Percentiles rank a stretch among this genome's conserved stretches.
Evolutionary conservation across 1,284 basidiomycete genomes (phyloP).

Genomic region (Wallemia ichthyophaga): DNA sequence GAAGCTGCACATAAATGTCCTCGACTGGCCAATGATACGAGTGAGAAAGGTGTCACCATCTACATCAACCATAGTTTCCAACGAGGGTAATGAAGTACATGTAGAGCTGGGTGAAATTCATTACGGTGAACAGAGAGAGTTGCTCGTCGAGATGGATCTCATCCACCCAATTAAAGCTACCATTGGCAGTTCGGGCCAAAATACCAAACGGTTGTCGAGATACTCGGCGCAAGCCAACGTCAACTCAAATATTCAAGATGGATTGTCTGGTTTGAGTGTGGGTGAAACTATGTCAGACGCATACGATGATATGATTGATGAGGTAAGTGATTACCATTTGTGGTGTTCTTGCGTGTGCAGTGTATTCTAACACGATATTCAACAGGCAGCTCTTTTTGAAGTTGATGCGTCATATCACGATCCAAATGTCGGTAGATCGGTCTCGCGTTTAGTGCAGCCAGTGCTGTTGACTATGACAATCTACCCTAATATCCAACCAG

Average conservation of each 20-base stretch:
- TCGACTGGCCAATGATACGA: conserved; percentile 40
- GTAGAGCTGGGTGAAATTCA: conserved; percentile 75
- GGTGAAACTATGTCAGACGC: conserved; percentile 30
- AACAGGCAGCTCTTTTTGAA: conserved; percentile 28
- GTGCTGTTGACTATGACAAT: conserved; percentile 65
- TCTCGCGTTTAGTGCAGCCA: conserved; percentile 56
- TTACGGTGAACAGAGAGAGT: conserved; percentile 73
- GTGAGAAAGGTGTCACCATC: conserved; percentile 72
- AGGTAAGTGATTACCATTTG: conserved; percentile 27
- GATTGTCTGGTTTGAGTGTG: conserved; percentile 1
- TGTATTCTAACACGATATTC: background rate
- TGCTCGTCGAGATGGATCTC: conserved; percentile 73
- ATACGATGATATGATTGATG: conserved; percentile 65
- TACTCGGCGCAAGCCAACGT: background rate
- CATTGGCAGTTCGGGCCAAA: background rate
- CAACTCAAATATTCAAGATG: conserved; percentile 7
- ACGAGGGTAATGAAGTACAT: conserved; percentile 70
- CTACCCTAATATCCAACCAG: conserved; percentile 22
- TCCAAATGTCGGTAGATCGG: conserved; percentile 43
- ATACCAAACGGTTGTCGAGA: background rate
- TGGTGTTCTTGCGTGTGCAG: conserved; percentile 5
- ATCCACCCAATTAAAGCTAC: conserved; percentile 26
- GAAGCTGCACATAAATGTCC: conserved; percentile 69
- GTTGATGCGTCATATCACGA: conserved; percentile 79
- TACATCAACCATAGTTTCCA: conserved; percentile 45